These are phyloP conservation scores for Candida railenensis DNA, from an alignment of 805 yeast species.

Conservation along the genomic window DNA sequence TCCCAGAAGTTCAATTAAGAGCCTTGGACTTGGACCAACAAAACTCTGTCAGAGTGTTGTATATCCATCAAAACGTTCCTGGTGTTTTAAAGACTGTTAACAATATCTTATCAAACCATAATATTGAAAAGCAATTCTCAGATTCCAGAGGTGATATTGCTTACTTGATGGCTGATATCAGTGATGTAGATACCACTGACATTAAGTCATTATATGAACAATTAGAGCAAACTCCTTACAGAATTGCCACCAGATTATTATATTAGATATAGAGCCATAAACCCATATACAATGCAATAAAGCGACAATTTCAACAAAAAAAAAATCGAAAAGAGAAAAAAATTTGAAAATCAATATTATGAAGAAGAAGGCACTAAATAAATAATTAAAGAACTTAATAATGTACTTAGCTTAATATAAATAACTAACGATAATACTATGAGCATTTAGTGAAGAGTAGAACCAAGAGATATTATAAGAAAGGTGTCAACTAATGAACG, in stretches of 20 bases:
- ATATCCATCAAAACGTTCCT: constrained; percentile 96
- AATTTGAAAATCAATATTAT: too few relatives aligned
- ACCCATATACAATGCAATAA: background rate
- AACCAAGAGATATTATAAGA: background rate
- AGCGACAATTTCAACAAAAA: background rate
- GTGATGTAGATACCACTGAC: constrained; percentile 78
- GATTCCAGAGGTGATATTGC: constrained; percentile 96
- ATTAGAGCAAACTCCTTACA: constrained; percentile 85
- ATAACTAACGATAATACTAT: background rate
- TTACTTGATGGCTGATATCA: constrained; percentile 95
- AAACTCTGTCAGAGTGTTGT: constrained; percentile 86
- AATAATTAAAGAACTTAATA: background rate
- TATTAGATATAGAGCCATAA: too few relatives aligned
- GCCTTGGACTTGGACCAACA: constrained; percentile 84
- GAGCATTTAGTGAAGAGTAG: background rate
- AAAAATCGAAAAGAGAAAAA: background rate
- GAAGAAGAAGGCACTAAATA: background rate
- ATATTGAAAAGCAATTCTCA: constrained; percentile 97
- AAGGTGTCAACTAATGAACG: too few relatives aligned
- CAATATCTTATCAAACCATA: constrained; percentile 90
- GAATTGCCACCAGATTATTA: constrained; percentile 84
- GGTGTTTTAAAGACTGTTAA: constrained; percentile 98
- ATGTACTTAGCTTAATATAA: background rate
- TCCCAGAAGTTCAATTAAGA: constrained; percentile 96
- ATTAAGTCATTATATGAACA: constrained; percentile 82